A percentile compares a stretch with the other conserved stretches of the same genome.
Conservation (phyloP, 345 rosid species). For the Camelina neglecta region DNA sequence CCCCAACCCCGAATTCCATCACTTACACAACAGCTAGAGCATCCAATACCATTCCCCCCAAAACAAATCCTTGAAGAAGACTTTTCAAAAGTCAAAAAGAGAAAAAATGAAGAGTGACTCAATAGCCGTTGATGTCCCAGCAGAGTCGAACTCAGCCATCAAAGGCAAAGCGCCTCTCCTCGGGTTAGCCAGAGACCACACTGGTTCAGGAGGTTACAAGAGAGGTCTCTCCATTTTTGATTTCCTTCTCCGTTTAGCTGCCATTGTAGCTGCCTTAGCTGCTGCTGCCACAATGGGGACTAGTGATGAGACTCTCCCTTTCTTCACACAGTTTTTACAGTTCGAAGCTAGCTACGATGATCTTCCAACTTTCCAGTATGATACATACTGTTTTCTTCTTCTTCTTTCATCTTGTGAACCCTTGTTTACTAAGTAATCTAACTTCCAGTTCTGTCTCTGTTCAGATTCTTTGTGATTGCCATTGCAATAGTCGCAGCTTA, state of each 20-base stretch:
- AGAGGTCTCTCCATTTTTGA: constrained; percentile 67
- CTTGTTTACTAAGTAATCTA: constrained; percentile 1
- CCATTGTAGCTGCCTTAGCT: constrained; percentile 52
- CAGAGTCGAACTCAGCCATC: constrained; percentile 39
- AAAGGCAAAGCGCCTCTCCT: constrained; percentile 48
- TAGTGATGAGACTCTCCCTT: constrained; percentile 66
- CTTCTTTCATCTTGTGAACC: constrained; percentile 6
- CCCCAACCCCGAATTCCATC: neutral
- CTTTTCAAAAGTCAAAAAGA: neutral
- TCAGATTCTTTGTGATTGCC: constrained; percentile 81
- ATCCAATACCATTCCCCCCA: constrained; percentile 11
- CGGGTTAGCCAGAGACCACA: constrained; percentile 31
- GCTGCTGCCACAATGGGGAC: constrained; percentile 67
- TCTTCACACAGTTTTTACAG: constrained; percentile 80
- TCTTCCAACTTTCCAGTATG: constrained; percentile 64
- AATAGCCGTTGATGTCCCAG: constrained; percentile 34
- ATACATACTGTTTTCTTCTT: neutral
- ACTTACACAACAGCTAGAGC: constrained; percentile 21
- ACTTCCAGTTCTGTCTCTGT: neutral
- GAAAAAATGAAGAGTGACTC: constrained; percentile 41
- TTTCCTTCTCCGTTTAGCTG: constrained; percentile 61
- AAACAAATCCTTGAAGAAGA: constrained; percentile 1
- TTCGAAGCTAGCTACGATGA: constrained; percentile 77
- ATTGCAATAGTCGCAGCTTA: constrained; percentile 72
- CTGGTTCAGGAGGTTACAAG: constrained; percentile 45